phyloP scores from a whole-genome alignment of 371 early-diverging fungal species.

The Mortierella sp. region DNA sequence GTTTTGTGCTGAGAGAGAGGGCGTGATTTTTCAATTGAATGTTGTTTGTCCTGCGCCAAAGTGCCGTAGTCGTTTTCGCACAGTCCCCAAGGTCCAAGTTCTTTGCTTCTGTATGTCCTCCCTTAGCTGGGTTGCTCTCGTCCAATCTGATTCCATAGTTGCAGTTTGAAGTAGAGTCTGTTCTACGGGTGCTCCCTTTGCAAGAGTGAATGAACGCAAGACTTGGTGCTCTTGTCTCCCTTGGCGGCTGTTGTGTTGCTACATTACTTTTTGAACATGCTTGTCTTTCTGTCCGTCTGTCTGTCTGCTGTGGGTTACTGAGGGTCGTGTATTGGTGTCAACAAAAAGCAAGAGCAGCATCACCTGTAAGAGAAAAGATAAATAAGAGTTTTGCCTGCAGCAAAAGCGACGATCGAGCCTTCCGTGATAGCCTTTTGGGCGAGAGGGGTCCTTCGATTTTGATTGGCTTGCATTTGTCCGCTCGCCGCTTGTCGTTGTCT shows the following conservation, averaged over 20 bases:
- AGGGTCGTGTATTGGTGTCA: conserved; percentile 5
- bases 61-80: background rate
- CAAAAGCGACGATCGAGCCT: conserved; percentile 28
- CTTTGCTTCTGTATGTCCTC: background rate
- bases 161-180: background rate
- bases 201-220: background rate
- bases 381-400: conserved; percentile 17
- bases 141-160: conserved; percentile 5
- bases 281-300: background rate
- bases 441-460: background rate
- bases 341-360: background rate
- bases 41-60: background rate
- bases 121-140: background rate
- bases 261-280: conserved; percentile 51
- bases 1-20: too few species aligned
- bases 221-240: background rate
- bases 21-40: background rate
- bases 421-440: conserved; percentile 15
- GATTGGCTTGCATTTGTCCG: background rate
- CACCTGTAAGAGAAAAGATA: background rate
- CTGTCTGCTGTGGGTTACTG: background rate
- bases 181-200: background rate
- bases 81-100: background rate
- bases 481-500: background rate
- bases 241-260: background rate